A percentile compares a stretch with the other conserved stretches of the same genome.
Evolutionary conservation across 306 rosid genomes (phyloP).

Genomic region (Citrullus colocynthis): DNA sequence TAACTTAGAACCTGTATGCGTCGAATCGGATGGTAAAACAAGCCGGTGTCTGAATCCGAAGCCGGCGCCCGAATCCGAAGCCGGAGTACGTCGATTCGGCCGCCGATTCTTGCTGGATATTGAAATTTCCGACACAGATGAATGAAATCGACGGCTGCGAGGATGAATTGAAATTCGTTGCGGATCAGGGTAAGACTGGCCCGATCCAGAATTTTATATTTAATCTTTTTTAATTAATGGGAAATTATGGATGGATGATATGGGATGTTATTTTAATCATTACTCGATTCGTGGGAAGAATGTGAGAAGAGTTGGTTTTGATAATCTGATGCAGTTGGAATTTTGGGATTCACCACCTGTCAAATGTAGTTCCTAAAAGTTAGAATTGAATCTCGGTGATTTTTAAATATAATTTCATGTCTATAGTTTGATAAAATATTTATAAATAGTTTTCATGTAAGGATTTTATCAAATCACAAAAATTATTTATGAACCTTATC

Average conservation of each 20-base stretch:
- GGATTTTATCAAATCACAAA: no score
- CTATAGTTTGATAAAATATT: no score
- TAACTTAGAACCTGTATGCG: constrained; percentile 9
- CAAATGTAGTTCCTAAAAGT: no score
- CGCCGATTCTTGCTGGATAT: background rate
- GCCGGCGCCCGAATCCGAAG: background rate
- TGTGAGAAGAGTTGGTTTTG: background rate
- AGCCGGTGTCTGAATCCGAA: background rate
- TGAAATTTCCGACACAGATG: background rate
- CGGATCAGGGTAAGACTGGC: background rate
- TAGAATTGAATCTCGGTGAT: no score
- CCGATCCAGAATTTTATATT: background rate
- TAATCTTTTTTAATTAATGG: background rate
- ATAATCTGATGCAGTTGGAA: background rate
- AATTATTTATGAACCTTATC: no score
- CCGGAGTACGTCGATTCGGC: background rate
- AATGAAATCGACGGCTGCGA: background rate
- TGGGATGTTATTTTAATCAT: background rate
- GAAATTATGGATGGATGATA: background rate
- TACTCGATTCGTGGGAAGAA: background rate
- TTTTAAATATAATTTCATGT: no score
- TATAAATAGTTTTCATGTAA: no score
- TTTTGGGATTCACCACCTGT: background rate
- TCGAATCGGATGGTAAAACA: background rate
- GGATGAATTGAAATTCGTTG: background rate